Conservation (phyloP, 768 basidiomycete genomes). For the Mycena maculata region DNA sequence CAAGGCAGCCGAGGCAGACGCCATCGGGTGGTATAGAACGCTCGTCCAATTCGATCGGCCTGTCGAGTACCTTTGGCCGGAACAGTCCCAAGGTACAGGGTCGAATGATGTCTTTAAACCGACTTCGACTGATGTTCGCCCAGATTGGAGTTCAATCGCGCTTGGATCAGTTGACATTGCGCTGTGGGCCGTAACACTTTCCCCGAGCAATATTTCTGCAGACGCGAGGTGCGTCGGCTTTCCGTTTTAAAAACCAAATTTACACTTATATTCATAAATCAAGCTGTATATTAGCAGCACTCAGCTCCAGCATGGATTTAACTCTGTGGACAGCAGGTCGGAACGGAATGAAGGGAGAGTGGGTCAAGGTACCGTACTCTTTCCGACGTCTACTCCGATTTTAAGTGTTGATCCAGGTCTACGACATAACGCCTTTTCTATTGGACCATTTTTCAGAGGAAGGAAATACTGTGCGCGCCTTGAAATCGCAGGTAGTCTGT, state of each 20-base stretch:
- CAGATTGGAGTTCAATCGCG: conserved; percentile 76
- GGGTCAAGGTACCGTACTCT: conserved; percentile 62
- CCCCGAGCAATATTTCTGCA: conserved; percentile 73
- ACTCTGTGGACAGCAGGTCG: conserved; percentile 74
- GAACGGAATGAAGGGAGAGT: conserved; percentile 79
- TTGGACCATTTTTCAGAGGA: conserved; percentile 45
- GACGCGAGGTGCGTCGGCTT: conserved; percentile 65
- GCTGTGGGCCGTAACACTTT: conserved; percentile 67
- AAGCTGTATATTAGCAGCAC: conserved; percentile 75
- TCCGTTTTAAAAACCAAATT: neutral
- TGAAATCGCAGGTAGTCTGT: conserved; percentile 71
- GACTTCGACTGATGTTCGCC: neutral
- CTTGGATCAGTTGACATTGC: conserved; percentile 81
- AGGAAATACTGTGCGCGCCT: conserved; percentile 43
- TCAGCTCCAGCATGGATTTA: conserved; percentile 83
- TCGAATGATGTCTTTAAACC: neutral
- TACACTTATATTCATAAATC: neutral
- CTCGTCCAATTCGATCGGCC: conserved; percentile 71
- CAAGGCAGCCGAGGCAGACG: conserved; percentile 44
- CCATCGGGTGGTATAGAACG: conserved; percentile 78
- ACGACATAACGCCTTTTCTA: conserved; percentile 66
- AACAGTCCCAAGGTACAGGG: conserved; percentile 61
- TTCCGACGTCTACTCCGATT: neutral
- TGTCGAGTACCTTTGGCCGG: conserved; percentile 56
- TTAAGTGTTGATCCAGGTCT: conserved; percentile 55